Percentiles rank a stretch among this genome's conserved stretches.
Conservation (phyloP, 441 rosid genomes). For the Erodium texanum region DNA sequence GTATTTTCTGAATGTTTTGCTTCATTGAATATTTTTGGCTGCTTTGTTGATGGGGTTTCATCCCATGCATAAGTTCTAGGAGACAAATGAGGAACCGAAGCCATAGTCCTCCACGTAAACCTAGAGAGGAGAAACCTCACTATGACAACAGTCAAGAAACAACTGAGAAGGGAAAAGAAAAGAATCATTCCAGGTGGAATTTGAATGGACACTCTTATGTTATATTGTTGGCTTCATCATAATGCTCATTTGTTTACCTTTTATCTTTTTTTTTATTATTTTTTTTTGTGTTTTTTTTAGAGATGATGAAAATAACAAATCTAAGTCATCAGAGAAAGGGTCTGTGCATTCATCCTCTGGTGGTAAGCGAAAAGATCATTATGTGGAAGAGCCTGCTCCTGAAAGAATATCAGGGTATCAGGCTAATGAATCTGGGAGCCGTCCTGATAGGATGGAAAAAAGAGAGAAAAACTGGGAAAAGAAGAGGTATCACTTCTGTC, state of each 20-base stretch:
- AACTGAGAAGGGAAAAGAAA: constrained; percentile 25
- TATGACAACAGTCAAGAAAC: constrained; percentile 25
- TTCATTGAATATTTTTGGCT: constrained; percentile 19
- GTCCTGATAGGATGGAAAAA: constrained; percentile 21
- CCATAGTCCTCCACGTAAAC: constrained; percentile 28
- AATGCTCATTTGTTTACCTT: neutral
- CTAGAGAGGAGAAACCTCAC: constrained; percentile 27
- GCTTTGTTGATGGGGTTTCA: neutral
- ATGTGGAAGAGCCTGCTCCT: constrained; percentile 12
- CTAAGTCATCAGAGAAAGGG: constrained; percentile 25
- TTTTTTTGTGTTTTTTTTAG: constrained; percentile 10
- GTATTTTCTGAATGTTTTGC: constrained; percentile 18
- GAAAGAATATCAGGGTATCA: constrained; percentile 21
- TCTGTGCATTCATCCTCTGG: constrained; percentile 26
- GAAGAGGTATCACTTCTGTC: constrained; percentile 36
- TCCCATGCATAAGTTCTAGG: neutral
- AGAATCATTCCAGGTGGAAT: constrained; percentile 28
- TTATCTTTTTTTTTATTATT: neutral
- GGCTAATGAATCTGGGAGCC: constrained; percentile 4
- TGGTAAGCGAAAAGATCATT: constrained; percentile 28
- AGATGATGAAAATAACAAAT: constrained; percentile 25
- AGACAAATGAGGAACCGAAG: constrained; percentile 26
- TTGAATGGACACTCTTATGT: constrained; percentile 4
- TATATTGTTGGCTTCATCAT: neutral
- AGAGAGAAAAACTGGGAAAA: constrained; percentile 37